Evolutionary conservation across 306 rosid species (phyloP).

Genomic region (Acacia melanoxylon): DNA sequence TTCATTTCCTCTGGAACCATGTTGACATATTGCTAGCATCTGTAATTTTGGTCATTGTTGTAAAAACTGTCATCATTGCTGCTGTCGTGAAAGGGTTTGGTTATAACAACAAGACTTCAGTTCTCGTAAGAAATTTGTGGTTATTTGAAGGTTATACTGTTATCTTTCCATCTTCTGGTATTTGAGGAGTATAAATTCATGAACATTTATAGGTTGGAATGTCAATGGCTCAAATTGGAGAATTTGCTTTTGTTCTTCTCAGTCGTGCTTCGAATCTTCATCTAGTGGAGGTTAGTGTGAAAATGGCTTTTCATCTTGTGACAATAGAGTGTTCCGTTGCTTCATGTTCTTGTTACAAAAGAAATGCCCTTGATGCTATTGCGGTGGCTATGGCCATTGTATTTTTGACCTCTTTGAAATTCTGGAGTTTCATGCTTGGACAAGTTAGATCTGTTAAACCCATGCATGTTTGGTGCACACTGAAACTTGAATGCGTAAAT

Average conservation of each 20-base stretch:
- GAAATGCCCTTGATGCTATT: conserved; percentile 2
- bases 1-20: conserved; percentile 97
- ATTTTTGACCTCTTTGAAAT: not conserved
- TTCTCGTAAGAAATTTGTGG: conserved; percentile 71
- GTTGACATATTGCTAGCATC: conserved; percentile 96
- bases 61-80: conserved; percentile 79
- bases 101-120: conserved; percentile 84
- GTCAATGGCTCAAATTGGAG: conserved; percentile 96
- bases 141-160: conserved; percentile 25
- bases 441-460: conserved; percentile 6
- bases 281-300: conserved; percentile 81
- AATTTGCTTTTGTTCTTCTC: conserved; percentile 95
- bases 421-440: not conserved
- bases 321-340: conserved; percentile 5
- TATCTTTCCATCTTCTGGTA: conserved; percentile 13
- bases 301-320: conserved; percentile 16
- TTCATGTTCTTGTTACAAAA: conserved; percentile 2
- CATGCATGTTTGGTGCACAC: conserved; percentile 14
- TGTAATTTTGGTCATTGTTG: conserved; percentile 79
- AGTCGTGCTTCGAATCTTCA: conserved; percentile 99
- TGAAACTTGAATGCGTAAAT: conserved; percentile 23
- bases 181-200: conserved; percentile 19
- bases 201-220: conserved; percentile 77
- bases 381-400: not conserved
- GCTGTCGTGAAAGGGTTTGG: conserved; percentile 95